Conservation (phyloP, 306 rosid species). For the Erythrophleum fordii region DNA sequence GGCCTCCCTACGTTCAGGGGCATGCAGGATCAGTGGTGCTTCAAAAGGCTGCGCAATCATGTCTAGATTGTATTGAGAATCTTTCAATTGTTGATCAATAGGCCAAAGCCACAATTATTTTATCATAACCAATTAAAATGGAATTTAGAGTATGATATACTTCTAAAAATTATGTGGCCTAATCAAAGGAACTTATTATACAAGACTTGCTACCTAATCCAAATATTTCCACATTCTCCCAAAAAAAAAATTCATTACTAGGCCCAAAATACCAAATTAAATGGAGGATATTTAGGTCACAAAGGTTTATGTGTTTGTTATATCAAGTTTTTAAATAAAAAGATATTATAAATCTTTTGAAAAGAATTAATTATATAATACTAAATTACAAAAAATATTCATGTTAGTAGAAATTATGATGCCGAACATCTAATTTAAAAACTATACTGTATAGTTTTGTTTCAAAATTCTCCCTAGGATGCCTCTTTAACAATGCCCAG, state of each 20-base stretch:
- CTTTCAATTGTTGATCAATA: background rate
- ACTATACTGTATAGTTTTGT: background rate
- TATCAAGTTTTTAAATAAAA: too few species aligned
- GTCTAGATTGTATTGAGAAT: background rate
- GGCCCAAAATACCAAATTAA: too few species aligned
- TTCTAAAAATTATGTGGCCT: background rate
- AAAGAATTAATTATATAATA: background rate
- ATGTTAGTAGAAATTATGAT: background rate
- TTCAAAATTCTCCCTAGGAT: background rate
- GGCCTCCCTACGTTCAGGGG: background rate
- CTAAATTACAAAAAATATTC: too few species aligned
- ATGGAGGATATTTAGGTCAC: background rate
- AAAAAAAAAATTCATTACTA: too few species aligned
- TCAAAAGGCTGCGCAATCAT: background rate
- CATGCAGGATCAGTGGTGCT: background rate
- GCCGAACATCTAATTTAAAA: background rate
- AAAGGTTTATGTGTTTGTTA: background rate
- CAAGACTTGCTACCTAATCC: constrained; percentile 46
- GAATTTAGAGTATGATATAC: background rate
- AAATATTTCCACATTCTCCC: too few species aligned
- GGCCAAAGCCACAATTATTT: constrained; percentile 6
- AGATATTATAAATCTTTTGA: background rate
- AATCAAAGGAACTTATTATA: background rate
- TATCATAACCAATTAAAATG: background rate
- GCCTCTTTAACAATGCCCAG: constrained; percentile 29